Evolutionary conservation across 2,329 filamentous ascomycete genomes (phyloP), one percentile per base, ranked within the genome.

Genomic region (Aspergillus carbonarius): DNA sequence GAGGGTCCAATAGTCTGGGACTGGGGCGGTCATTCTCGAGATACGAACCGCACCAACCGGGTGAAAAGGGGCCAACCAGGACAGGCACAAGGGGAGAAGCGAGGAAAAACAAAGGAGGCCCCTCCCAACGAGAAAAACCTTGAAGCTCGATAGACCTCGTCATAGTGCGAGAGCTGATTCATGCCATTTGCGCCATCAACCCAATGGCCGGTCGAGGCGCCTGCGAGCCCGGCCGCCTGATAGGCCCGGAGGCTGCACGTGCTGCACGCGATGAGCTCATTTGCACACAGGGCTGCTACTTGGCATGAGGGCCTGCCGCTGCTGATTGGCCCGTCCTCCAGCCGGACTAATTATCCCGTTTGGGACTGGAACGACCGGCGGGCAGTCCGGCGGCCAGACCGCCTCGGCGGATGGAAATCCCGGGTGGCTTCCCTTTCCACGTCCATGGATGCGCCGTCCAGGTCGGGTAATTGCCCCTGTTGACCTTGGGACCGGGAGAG

Each of bases 221-320:
- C 44, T 32, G 47, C 3, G 13, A n/a, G n/a, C 20, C 7, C 34
- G 37, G n/a, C n/a, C 46, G 13, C 37, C 40, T 63, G 56, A 63
- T 64, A 60, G 62, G 62, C 44, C 35, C 48, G 49, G 53, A 23
- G 18, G 15, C 17, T 46, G 58, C 64, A 65, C 63, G 64, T 66
- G 63, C 60, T 18, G 53, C 20, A 50, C 13, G 47, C 61, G 40
- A 54, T 56, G 56, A 54, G 58, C 58, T 63, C 62, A 71, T 61
- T 72, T 61, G 60, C 54, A 56, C 30, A 50, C 48, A 34, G 27
- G 25, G 12, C 25, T 23, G 32, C 50, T 48, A 59, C 40, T 23
- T 12, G 32, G 17, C 17, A 37, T 35, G 30, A 10, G 30, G 30
- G 30, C 2, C 8, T 10, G 8, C 30, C 2, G 3, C 5, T n/a